Conservation (phyloP, 768 basidiomycete species). For the Suillus ampliporus region DNA sequence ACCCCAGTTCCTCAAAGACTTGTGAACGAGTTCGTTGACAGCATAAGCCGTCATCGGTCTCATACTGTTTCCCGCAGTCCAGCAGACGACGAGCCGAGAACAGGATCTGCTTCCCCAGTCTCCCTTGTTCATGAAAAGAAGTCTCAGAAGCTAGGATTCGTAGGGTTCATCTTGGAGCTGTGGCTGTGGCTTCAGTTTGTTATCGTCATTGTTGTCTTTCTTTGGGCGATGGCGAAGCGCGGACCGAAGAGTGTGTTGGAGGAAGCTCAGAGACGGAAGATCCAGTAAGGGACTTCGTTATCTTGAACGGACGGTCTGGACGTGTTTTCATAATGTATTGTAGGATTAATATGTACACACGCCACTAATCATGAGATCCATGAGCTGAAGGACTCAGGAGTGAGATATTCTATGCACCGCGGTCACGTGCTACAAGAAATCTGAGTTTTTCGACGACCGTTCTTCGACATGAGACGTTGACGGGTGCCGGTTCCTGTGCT, state of each 20-base stretch:
- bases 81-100: constrained; percentile 14
- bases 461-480: background rate
- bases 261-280: constrained; percentile 44
- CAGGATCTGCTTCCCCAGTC: constrained; percentile 3
- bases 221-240: constrained; percentile 80
- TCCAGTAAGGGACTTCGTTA: constrained; percentile 6
- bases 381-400: background rate
- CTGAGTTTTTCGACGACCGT: background rate
- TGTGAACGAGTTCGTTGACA: constrained; percentile 50
- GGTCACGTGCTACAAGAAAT: background rate
- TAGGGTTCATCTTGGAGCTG: constrained; percentile 64
- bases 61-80: constrained; percentile 10
- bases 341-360: constrained; percentile 17
- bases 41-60: constrained; percentile 35
- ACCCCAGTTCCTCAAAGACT: constrained; percentile 47
- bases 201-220: constrained; percentile 75
- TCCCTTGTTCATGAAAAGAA: constrained; percentile 18
- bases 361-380: background rate
- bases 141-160: constrained; percentile 40
- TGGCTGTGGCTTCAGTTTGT: constrained; percentile 88
- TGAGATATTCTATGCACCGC: background rate
- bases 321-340: constrained; percentile 12
- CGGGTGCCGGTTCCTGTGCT: background rate
- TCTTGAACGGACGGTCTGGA: constrained; percentile 11
- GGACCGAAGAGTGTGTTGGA: constrained; percentile 74